A percentile compares a stretch with the other conserved stretches of the same genome.
Conservation (phyloP, 2,329 filamentous ascomycete genomes). For the Ophiocordyceps camponoti-rufipedis region DNA sequence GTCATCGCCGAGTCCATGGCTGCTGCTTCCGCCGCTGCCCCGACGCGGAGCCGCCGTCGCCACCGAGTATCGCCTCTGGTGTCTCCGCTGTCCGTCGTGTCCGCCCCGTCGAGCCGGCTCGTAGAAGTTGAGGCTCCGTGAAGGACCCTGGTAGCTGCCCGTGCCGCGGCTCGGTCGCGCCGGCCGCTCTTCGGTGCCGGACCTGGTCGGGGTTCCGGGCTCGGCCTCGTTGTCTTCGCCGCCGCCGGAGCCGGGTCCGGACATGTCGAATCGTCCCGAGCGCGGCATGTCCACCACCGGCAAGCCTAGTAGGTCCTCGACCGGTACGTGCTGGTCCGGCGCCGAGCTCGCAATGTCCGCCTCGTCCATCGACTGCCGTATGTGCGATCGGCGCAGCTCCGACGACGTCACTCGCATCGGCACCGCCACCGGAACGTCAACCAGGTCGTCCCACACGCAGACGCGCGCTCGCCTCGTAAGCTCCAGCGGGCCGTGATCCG, state of each 20-base stretch:
- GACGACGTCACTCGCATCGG: conserved; percentile 70
- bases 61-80: conserved; percentile 35
- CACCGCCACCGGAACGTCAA: conserved; percentile 87
- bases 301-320: conserved; percentile 54
- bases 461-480: conserved; percentile 79
- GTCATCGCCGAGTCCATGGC: conserved; percentile 39
- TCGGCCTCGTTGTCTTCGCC: conserved; percentile 15
- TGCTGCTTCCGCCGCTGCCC: conserved; percentile 27
- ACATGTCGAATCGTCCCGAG: conserved; percentile 56
- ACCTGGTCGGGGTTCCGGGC: conserved; percentile 13
- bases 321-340: conserved; percentile 13
- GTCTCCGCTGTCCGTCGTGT: conserved; percentile 7
- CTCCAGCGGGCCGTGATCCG: conserved; percentile 84
- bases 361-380: conserved; percentile 44
- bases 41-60: conserved; percentile 27
- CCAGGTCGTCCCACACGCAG: conserved; percentile 94
- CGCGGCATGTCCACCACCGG: conserved; percentile 51
- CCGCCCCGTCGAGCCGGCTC: conserved; percentile 23
- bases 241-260: conserved; percentile 15
- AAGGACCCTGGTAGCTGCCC: conserved; percentile 23
- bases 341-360: conserved; percentile 58
- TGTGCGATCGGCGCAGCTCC: conserved; percentile 53
- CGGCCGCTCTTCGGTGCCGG: neutral
- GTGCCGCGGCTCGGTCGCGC: neutral
- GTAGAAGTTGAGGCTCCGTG: conserved; percentile 23